A percentile compares a stretch with the other conserved stretches of the same genome.
Conservation (phyloP, 176 grass and related monocot species). For the Ampelocalamus luodianensis region DNA sequence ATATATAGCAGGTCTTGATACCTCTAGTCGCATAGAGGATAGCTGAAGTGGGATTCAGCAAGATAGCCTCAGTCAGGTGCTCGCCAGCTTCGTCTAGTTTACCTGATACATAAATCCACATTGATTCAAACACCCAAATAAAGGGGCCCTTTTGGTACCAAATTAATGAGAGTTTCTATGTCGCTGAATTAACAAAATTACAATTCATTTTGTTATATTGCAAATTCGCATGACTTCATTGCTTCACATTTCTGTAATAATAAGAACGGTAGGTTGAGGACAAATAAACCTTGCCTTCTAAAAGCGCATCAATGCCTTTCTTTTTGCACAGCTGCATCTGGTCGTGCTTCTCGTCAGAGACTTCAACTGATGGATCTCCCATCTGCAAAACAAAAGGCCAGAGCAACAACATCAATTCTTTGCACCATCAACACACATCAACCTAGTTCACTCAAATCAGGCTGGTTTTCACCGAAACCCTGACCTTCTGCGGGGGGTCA, state of each 20-base stretch:
- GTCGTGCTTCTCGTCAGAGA: slow-evolving; percentile 60
- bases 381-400: slow-evolving; percentile 42
- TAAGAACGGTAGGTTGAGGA: not conserved
- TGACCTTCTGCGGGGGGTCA: slow-evolving; percentile 63
- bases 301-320: slow-evolving; percentile 48
- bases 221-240: not conserved
- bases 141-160: no score
- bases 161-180: not conserved
- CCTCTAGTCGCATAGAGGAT: slow-evolving; percentile 77
- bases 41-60: slow-evolving; percentile 68
- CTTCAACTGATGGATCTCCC: slow-evolving; percentile 64
- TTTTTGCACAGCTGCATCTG: slow-evolving; percentile 64
- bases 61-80: slow-evolving; percentile 60
- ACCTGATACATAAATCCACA: slow-evolving; percentile 50
- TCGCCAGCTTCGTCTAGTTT: slow-evolving; percentile 62
- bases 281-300: slow-evolving; percentile 48
- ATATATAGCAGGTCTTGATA: slow-evolving; percentile 13
- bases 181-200: not conserved
- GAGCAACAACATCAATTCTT: slow-evolving; percentile 24
- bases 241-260: not conserved
- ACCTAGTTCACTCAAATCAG: not conserved
- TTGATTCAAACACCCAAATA: slow-evolving; percentile 34
- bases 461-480: not conserved
- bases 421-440: not conserved
- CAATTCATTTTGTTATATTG: slow-evolving; percentile 10